Evolutionary conservation across 257 asterid genomes (phyloP).

Genomic region (Fraxinus excelsior): DNA sequence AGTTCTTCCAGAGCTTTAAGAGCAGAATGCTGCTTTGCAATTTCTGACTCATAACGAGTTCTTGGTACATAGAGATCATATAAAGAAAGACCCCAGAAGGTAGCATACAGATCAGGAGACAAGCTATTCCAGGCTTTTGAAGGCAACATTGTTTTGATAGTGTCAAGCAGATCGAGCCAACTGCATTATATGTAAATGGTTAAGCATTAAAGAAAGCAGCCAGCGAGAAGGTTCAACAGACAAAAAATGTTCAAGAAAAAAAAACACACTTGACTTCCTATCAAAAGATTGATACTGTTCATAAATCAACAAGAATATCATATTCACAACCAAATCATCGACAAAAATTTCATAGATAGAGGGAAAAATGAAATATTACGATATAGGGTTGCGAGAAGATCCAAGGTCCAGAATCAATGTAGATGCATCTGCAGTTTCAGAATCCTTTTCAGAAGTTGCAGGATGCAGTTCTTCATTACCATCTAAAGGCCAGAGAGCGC

Average conservation of each 20-base stretch:
- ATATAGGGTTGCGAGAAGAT: slow-evolving; percentile 62
- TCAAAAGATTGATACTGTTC: background rate
- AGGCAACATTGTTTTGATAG: slow-evolving; percentile 90
- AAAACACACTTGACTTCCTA: background rate
- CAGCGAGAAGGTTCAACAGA: slow-evolving; percentile 9
- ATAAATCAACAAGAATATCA: slow-evolving; percentile 12
- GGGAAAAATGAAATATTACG: slow-evolving; percentile 45
- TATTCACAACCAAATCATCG: slow-evolving; percentile 9
- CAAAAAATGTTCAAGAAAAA: background rate
- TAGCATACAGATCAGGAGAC: slow-evolving; percentile 94
- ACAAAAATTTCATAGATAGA: slow-evolving; percentile 18
- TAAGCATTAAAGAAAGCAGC: slow-evolving; percentile 24
- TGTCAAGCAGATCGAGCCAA: slow-evolving; percentile 85
- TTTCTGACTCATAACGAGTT: slow-evolving; percentile 87
- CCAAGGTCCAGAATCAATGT: slow-evolving; percentile 76
- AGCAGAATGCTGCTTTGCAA: slow-evolving; percentile 82
- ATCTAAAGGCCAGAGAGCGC: slow-evolving; percentile 84
- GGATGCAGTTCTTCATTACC: slow-evolving; percentile 49
- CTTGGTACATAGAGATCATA: slow-evolving; percentile 96
- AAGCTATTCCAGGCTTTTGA: slow-evolving; percentile 98
- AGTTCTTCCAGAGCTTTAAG: slow-evolving; percentile 96
- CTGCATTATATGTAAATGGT: slow-evolving; percentile 48
- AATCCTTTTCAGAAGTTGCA: slow-evolving; percentile 52
- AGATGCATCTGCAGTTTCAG: slow-evolving; percentile 50
- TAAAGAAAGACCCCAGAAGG: slow-evolving; percentile 98